Evolutionary conservation across 305 asterid genomes (phyloP).

Genomic region (Solanum hybrid): DNA sequence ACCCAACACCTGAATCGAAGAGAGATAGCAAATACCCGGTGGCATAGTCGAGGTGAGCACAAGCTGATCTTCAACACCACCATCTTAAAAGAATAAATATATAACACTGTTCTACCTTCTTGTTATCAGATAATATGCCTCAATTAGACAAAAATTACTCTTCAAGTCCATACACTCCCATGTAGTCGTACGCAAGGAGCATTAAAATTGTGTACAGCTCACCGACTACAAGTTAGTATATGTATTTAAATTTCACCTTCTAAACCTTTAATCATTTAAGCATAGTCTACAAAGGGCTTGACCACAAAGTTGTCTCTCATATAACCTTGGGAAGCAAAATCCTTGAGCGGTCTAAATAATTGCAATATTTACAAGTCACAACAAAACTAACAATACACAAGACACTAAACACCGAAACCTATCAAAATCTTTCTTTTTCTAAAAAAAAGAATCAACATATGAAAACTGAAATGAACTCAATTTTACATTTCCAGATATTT

Average conservation of each 20-base stretch:
- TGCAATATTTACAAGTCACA: not conserved
- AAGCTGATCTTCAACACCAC: not conserved
- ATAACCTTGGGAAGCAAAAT: not conserved
- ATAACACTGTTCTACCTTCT: not conserved
- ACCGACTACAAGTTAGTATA: not conserved
- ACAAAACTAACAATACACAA: not conserved
- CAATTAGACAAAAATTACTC: not conserved
- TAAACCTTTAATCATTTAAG: not conserved
- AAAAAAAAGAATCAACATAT: not conserved
- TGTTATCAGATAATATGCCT: not conserved
- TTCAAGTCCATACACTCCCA: not conserved
- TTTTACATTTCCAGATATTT: not conserved
- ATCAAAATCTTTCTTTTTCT: not conserved
- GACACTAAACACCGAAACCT: not conserved
- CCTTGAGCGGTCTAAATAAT: not conserved
- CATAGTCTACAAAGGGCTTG: not conserved
- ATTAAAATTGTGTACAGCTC: not conserved
- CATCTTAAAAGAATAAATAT: not conserved
- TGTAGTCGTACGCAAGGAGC: not conserved
- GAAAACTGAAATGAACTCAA: not conserved
- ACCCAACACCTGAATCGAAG: not conserved
- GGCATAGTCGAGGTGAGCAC: not conserved
- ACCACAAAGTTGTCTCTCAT: not conserved
- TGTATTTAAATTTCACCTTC: not conserved
- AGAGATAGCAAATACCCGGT: not conserved